Percentiles rank a stretch among this genome's conserved stretches.
phyloP scores from a whole-genome alignment of 192 early-diverging fungal species.

The Coemansia erecta region DNA sequence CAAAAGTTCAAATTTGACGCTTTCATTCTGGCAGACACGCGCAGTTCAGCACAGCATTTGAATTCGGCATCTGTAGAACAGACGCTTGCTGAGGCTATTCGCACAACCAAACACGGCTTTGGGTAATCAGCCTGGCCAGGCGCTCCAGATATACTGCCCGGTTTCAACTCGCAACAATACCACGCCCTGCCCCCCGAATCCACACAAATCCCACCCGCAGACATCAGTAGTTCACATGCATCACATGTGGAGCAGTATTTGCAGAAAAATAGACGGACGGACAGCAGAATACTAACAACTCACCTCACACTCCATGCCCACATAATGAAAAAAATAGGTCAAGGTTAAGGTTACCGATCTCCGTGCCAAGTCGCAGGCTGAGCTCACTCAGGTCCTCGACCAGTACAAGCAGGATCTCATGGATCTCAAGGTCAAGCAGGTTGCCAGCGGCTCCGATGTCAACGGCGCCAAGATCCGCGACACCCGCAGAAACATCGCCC shows the following conservation, averaged over 20 bases:
- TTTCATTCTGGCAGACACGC: too few relatives aligned
- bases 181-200: too few relatives aligned
- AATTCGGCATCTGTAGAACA: too few relatives aligned
- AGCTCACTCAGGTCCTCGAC: slow-evolving; percentile 88
- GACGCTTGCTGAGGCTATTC: too few relatives aligned
- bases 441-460: slow-evolving; percentile 67
- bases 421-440: slow-evolving; percentile 92
- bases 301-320: too few relatives aligned
- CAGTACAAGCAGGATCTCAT: slow-evolving; percentile 94
- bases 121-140: too few relatives aligned
- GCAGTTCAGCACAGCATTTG: background rate
- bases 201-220: background rate
- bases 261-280: background rate
- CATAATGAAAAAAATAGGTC: slow-evolving; percentile 56
- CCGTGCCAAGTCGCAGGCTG: slow-evolving; percentile 90
- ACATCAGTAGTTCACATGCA: too few relatives aligned
- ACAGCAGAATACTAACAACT: background rate
- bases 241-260: too few relatives aligned
- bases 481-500: slow-evolving; percentile 91
- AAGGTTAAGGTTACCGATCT: slow-evolving; percentile 92
- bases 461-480: slow-evolving; percentile 69
- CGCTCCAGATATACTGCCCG: too few relatives aligned
- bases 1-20: background rate
- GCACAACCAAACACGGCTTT: too few relatives aligned
- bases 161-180: too few relatives aligned